Percentiles rank a stretch among this genome's conserved stretches.
Evolutionary conservation across 331 rosid species (phyloP).

Genomic region (Erythrophleum ivorense): DNA sequence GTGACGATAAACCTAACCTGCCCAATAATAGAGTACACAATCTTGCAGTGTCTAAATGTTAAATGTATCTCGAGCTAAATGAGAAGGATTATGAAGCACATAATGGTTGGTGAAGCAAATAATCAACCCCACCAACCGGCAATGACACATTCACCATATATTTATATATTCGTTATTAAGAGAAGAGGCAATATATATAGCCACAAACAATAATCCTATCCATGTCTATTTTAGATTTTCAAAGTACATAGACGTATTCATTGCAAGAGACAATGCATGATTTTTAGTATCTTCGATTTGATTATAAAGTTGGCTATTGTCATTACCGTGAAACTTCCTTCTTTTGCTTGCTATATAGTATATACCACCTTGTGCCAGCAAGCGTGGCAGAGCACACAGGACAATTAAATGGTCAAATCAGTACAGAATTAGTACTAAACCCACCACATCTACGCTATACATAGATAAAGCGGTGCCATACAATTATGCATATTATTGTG

Average conservation of each 20-base stretch:
- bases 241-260: constrained; percentile 10
- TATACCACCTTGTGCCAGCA: background rate
- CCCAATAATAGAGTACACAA: constrained; percentile 34
- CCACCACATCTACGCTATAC: background rate
- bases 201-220: constrained; percentile 32
- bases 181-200: background rate
- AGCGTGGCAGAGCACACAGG: background rate
- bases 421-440: background rate
- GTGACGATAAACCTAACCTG: constrained; percentile 24
- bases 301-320: constrained; percentile 10
- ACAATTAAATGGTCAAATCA: background rate
- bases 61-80: constrained; percentile 38
- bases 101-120: constrained; percentile 8
- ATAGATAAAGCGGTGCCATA: background rate
- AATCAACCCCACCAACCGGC: constrained; percentile 43
- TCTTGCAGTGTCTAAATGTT: constrained; percentile 14
- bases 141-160: constrained; percentile 34
- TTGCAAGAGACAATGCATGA: constrained; percentile 30
- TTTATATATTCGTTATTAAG: background rate
- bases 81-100: constrained; percentile 36
- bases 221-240: constrained; percentile 16
- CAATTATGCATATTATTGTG: background rate
- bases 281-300: constrained; percentile 24
- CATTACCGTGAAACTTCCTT: constrained; percentile 38
- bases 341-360: background rate